Conservation (phyloP, 1,284 basidiomycete species). For the Malassezia psittaci region DNA sequence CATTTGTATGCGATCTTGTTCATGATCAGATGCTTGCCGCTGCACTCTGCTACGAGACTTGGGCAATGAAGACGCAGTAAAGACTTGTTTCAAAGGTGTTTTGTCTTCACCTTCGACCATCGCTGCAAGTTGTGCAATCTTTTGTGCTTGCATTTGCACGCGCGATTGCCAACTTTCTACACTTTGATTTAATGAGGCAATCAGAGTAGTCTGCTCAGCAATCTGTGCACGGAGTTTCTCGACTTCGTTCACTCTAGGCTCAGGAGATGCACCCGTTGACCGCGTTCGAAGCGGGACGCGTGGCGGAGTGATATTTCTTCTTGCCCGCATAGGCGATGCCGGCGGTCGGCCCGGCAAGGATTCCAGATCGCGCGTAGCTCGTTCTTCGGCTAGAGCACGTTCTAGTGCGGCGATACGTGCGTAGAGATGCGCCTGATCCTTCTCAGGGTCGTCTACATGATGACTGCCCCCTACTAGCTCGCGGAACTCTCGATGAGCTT, state of each 20-base stretch:
- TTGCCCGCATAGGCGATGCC: conserved; percentile 14
- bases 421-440: conserved; percentile 10
- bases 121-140: conserved; percentile 11
- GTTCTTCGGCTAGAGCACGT: conserved; percentile 13
- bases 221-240: not conserved
- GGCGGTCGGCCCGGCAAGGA: conserved; percentile 15
- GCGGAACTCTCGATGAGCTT: conserved; percentile 18
- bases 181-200: conserved; percentile 5
- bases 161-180: conserved; percentile 12
- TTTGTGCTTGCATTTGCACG: conserved; percentile 11
- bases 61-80: no score
- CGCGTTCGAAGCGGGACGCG: conserved; percentile 14
- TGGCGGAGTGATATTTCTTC: conserved; percentile 9
- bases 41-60: no score
- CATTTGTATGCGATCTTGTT: no score
- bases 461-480: conserved; percentile 7
- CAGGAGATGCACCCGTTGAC: conserved; percentile 3
- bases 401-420: conserved; percentile 15
- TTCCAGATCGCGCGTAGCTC: conserved; percentile 15
- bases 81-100: no score
- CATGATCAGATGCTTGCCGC: no score
- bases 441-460: not conserved
- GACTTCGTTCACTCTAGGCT: not conserved
- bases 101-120: conserved; percentile 6
- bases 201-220: conserved; percentile 5